Base-by-base conservation (phyloP, 805 yeast species). In the Blastobotrys terrestris region DNA sequence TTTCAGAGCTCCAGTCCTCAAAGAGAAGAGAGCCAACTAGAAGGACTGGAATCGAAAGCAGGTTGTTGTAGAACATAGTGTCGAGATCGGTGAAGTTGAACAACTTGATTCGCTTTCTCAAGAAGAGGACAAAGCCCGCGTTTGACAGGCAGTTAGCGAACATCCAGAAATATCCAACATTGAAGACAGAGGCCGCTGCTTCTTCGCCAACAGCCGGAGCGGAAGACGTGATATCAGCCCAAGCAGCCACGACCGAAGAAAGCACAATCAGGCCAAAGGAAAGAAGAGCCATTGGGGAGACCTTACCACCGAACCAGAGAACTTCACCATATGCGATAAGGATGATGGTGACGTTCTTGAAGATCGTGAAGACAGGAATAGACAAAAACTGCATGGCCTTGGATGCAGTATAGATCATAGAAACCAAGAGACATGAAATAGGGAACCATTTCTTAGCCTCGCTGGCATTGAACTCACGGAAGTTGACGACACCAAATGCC, bases 291-390 rank as follows among this genome's bases (percentile, higher is more conserved):
- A 91, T 84, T 40, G 91, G 71, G 51, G 96, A 83, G 63, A 92
- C 97, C 56, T 77, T 72, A 59, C 97, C 97, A 57, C 97, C 96
- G 65, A 92, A 94, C 95, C 97, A 92, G 56, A 94, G 63, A 39
- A 92, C 97, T 74, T 94, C 99, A 75, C 98, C 98, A 69, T 94
- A 94, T 39, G 99, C 98, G 69, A 94, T 94, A 67, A 94, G 76
- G 60, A 94, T 92, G 67, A 94, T 94, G 57, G 99, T 92, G 72
- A 94, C 81, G 74, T 94, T 94, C 79, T 94, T 94, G 85, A 94
- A 94, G 63, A 94, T 92, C 59, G 99, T 94, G 78, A 90, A 94
- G 54, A 94, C 96, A 50, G 99, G 99, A 55, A 94, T 91, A 50
- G 92, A 77, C 67, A 94, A 81, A 73, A 73, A 89, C 72, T 89